phyloP scores from a whole-genome alignment of 2,329 filamentous ascomycete species.

The Diaporthe sp. region DNA sequence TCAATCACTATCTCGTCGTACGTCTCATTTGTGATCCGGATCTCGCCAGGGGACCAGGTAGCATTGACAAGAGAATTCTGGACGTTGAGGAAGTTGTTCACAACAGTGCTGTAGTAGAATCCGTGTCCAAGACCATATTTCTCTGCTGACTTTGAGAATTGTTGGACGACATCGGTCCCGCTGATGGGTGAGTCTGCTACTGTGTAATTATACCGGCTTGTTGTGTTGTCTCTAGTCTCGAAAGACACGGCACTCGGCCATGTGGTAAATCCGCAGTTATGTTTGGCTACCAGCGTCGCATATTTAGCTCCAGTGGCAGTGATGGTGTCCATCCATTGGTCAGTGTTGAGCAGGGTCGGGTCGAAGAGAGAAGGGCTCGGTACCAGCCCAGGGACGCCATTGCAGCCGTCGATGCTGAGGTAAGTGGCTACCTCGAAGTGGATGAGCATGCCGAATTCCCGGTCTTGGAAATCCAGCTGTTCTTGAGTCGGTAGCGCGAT shows the following conservation, averaged over 20 bases:
- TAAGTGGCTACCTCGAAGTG: slow-evolving; percentile 43
- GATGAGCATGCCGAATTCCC: slow-evolving; percentile 41
- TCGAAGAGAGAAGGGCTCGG: slow-evolving; percentile 38
- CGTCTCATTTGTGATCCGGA: slow-evolving; percentile 38
- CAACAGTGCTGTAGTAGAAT: slow-evolving; percentile 45
- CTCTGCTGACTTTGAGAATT: slow-evolving; percentile 40
- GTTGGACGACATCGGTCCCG: slow-evolving; percentile 40
- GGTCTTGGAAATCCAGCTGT: slow-evolving; percentile 41
- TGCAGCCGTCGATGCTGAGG: slow-evolving; percentile 41
- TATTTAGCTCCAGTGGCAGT: slow-evolving; percentile 42
- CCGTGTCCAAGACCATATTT: slow-evolving; percentile 42
- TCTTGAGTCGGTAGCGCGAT: slow-evolving; percentile 41
- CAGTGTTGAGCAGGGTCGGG: slow-evolving; percentile 39
- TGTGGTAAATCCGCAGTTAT: slow-evolving; percentile 45
- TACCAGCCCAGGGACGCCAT: slow-evolving; percentile 40
- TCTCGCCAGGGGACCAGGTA: slow-evolving; percentile 37
- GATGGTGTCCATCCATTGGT: slow-evolving; percentile 44
- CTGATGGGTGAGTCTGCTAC: slow-evolving; percentile 41
- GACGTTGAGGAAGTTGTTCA: slow-evolving; percentile 45
- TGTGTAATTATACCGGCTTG: slow-evolving; percentile 43
- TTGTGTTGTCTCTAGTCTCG: slow-evolving; percentile 38
- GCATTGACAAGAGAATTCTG: slow-evolving; percentile 37
- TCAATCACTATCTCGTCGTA: slow-evolving; percentile 41
- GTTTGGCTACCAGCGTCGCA: slow-evolving; percentile 44
- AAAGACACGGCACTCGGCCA: slow-evolving; percentile 44